Evolutionary conservation across 164 flowering plant genomes (phyloP).

Genomic region (Vitis rupestris): DNA sequence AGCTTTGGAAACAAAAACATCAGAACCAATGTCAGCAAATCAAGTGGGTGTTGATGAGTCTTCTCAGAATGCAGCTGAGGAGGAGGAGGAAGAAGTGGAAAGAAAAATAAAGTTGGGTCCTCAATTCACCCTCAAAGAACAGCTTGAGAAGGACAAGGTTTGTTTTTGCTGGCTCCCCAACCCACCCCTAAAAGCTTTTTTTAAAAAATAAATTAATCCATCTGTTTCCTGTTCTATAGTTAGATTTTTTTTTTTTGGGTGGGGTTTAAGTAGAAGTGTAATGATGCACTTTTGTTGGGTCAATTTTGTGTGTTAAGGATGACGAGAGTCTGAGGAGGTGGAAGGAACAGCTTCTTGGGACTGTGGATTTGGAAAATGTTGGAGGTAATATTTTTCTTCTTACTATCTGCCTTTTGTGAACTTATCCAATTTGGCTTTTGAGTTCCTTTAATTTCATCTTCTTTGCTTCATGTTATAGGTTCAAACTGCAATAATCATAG

Average conservation of each 20-base stretch:
- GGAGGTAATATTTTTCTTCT: slow-evolving; percentile 31
- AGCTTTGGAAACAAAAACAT: not conserved
- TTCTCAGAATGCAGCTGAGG: slow-evolving; percentile 37
- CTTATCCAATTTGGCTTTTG: not conserved
- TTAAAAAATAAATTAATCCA: no score
- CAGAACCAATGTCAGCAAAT: not conserved
- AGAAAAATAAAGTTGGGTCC: slow-evolving; percentile 39
- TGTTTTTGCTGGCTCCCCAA: not conserved
- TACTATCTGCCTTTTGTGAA: no score
- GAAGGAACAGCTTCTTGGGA: slow-evolving; percentile 60
- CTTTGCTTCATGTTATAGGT: not conserved
- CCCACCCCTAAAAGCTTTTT: no score
- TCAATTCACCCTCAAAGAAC: slow-evolving; percentile 38
- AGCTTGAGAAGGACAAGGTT: slow-evolving; percentile 52
- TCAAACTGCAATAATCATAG: no score
- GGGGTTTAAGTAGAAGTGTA: not conserved
- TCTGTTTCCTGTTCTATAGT: not conserved
- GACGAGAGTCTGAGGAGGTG: slow-evolving; percentile 55
- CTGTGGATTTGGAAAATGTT: slow-evolving; percentile 38
- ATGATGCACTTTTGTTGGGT: not conserved
- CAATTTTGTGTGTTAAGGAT: slow-evolving; percentile 31
- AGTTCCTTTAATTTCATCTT: not conserved
- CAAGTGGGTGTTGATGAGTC: slow-evolving; percentile 29
- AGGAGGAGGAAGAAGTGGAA: slow-evolving; percentile 49
- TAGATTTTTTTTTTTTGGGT: not conserved